These are phyloP conservation scores for Hibiscus trionum DNA, from an alignment of 345 rosid species.

Conservation along the genomic window DNA sequence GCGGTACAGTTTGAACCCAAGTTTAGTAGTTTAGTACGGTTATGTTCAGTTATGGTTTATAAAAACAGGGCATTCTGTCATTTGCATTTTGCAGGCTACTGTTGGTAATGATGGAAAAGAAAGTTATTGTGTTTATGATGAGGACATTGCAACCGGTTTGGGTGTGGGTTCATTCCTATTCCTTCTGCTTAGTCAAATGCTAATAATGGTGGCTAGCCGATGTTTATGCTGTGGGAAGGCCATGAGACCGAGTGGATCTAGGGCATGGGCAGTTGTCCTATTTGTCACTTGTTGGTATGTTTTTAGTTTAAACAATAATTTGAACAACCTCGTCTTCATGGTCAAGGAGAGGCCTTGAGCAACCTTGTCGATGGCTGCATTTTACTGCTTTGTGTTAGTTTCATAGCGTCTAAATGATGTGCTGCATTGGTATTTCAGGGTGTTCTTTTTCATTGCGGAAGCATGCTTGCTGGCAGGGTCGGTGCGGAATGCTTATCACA, in stretches of 20 bases:
- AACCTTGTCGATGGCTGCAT: not conserved
- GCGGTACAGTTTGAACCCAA: not conserved
- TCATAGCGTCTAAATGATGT: not conserved
- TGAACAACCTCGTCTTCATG: not conserved
- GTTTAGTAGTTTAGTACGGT: not conserved
- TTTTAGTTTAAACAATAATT: not conserved
- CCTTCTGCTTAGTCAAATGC: constrained; percentile 57
- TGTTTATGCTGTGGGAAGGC: constrained; percentile 61
- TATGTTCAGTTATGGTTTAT: not conserved
- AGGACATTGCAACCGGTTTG: constrained; percentile 73
- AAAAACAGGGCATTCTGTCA: not conserved
- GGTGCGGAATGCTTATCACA: constrained; percentile 79
- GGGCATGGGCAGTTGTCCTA: constrained; percentile 67
- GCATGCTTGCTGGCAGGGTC: constrained; percentile 81
- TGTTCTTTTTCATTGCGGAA: constrained; percentile 78
- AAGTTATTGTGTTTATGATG: constrained; percentile 61
- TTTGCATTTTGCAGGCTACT: constrained; percentile 32
- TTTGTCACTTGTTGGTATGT: constrained; percentile 73
- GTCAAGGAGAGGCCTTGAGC: not conserved
- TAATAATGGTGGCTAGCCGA: constrained; percentile 52
- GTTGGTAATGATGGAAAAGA: constrained; percentile 12
- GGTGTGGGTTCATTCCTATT: constrained; percentile 58
- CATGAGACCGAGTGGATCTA: constrained; percentile 62
- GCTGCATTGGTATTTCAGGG: constrained; percentile 37
- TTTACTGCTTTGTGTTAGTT: not conserved